These are phyloP conservation scores for Conidiobolus incongruus DNA, from an alignment of 371 early-diverging fungal genomes.

Conservation along the genomic window DNA sequence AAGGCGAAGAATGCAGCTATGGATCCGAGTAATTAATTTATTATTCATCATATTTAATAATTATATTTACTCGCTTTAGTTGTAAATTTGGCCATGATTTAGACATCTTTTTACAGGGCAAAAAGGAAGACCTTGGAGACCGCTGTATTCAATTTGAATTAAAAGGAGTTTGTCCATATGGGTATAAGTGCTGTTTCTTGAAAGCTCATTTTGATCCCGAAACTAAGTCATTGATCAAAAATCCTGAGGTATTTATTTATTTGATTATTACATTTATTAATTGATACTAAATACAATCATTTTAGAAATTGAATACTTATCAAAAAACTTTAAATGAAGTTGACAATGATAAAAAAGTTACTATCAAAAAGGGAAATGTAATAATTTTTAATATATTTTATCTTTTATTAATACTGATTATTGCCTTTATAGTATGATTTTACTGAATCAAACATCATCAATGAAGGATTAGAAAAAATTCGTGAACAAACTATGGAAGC, in stretches of 20 bases:
- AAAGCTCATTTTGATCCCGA: constrained; percentile 34
- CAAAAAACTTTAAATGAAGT: background rate
- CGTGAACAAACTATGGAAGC: constrained; percentile 1
- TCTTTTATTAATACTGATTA: too few species aligned
- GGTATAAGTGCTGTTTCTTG: constrained; percentile 59
- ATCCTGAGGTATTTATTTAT: constrained; percentile 17
- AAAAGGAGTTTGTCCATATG: constrained; percentile 39
- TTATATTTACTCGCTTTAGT: constrained; percentile 6
- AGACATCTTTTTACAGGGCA: constrained; percentile 24
- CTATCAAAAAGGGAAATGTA: background rate
- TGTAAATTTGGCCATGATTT: constrained; percentile 47
- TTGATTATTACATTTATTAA: background rate
- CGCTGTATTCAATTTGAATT: constrained; percentile 42
- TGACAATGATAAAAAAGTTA: background rate
- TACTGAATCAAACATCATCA: constrained; percentile 8
- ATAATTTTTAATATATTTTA: background rate
- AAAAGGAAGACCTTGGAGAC: constrained; percentile 51
- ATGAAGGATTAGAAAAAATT: constrained; percentile 4
- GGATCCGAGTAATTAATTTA: constrained; percentile 16
- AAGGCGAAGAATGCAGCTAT: constrained; percentile 23
- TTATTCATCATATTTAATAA: background rate
- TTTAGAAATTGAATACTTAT: background rate
- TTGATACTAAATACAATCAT: background rate
- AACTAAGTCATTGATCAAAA: constrained; percentile 16
- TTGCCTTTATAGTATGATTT: constrained; percentile 14